Conservation (phyloP, 2,329 filamentous ascomycete species). For the Pseudogymnoascus pannorum region DNA sequence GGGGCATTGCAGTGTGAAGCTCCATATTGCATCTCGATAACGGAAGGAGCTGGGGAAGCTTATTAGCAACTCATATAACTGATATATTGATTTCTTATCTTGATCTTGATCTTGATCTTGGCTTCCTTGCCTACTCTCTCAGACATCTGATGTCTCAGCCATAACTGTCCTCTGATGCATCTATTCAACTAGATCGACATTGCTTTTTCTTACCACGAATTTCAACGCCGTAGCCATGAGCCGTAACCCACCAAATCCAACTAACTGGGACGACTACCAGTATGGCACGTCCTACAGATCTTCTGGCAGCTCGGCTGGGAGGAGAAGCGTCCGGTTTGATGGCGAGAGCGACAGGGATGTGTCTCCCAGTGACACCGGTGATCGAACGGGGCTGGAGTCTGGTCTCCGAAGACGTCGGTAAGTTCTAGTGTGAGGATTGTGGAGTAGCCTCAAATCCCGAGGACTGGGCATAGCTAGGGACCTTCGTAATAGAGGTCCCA, state of each 20-base stretch:
- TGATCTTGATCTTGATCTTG: no score
- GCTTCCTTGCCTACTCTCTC: background rate
- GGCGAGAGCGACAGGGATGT: constrained; percentile 15
- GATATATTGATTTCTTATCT: constrained; percentile 3
- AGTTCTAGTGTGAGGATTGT: background rate
- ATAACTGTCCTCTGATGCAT: constrained; percentile 5
- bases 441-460: background rate
- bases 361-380: constrained; percentile 15
- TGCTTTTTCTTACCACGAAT: background rate
- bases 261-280: constrained; percentile 28
- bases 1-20: background rate
- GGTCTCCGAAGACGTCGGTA: constrained; percentile 26
- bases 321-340: constrained; percentile 25
- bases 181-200: constrained; percentile 3
- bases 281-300: constrained; percentile 26
- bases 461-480: background rate
- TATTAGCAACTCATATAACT: constrained; percentile 7
- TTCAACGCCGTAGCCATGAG: constrained; percentile 2
- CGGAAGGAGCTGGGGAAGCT: constrained; percentile 2
- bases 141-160: background rate
- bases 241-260: constrained; percentile 19
- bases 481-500: background rate
- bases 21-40: constrained; percentile 6
- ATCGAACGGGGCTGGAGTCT: constrained; percentile 12
- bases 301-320: constrained; percentile 24